Percentiles rank a stretch among this genome's conserved stretches.
Evolutionary conservation across 257 asterid genomes (phyloP).

Genomic region (Przewalskia tangutica): DNA sequence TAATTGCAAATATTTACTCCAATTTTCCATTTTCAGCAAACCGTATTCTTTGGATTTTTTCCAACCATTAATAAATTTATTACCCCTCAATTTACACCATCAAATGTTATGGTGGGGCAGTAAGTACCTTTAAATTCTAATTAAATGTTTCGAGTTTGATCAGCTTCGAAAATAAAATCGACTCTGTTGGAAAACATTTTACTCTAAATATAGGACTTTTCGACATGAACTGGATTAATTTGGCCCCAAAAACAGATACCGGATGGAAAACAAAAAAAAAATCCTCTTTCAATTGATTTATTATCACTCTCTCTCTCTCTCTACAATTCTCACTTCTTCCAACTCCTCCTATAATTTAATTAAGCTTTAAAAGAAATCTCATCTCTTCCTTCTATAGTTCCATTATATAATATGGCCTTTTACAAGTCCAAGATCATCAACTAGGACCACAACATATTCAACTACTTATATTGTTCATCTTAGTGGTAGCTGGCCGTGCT

Average conservation of each 20-base stretch:
- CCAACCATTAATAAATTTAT: conserved; percentile 14
- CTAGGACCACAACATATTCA: conserved; percentile 18
- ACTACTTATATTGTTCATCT: background rate
- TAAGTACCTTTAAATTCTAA: background rate
- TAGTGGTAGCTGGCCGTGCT: background rate
- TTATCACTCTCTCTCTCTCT: conserved; percentile 9
- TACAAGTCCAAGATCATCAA: conserved; percentile 17
- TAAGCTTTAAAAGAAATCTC: conserved; percentile 45
- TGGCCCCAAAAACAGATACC: background rate
- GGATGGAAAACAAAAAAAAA: background rate
- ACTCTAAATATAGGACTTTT: background rate
- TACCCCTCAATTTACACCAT: conserved; percentile 17
- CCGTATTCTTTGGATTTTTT: conserved; percentile 10
- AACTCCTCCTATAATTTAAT: conserved; percentile 38
- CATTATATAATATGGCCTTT: conserved; percentile 30
- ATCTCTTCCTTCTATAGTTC: conserved; percentile 24
- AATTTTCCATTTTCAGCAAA: conserved; percentile 13
- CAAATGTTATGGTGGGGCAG: background rate
- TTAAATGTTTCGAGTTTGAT: background rate
- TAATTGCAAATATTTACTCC: conserved; percentile 11
- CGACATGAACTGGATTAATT: background rate
- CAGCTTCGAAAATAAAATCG: background rate
- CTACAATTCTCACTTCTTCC: conserved; percentile 3
- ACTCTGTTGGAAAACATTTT: background rate
- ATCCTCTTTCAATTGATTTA: conserved; percentile 17